Conservation (phyloP, 345 rosid genomes). For the Syzygium aromaticum region DNA sequence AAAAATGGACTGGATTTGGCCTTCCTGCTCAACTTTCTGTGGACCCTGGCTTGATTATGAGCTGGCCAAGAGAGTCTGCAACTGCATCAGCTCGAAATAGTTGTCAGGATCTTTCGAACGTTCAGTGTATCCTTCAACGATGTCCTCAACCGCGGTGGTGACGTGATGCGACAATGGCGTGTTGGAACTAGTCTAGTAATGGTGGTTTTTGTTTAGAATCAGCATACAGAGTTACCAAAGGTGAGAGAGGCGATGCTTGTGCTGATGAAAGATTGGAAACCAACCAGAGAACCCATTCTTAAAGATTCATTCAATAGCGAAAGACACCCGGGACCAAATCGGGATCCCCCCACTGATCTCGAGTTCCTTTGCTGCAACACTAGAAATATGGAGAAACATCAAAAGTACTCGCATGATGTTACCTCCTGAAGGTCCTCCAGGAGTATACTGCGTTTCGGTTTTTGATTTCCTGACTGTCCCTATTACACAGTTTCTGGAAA, state of each 20-base stretch:
- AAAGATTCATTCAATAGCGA: background rate
- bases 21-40: background rate
- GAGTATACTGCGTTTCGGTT: background rate
- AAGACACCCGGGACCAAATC: background rate
- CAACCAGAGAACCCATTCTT: background rate
- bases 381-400: background rate
- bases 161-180: accelerated
- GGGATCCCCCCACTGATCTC: background rate
- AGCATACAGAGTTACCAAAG: background rate
- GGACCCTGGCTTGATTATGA: background rate
- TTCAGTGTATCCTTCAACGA: background rate
- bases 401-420: background rate
- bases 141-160: background rate
- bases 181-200: background rate
- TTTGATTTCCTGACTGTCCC: background rate
- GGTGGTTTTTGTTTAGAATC: background rate
- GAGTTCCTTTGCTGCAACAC: background rate
- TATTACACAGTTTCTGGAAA: background rate
- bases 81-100: background rate
- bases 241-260: background rate
- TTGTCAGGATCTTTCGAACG: background rate
- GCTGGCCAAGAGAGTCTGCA: background rate
- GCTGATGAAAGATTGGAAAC: background rate
- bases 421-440: background rate
- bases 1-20: background rate